Percentiles rank a stretch among this genome's conserved stretches.
Conservation (phyloP, 1,139 yeast species). For the Zygoascus sp. region DNA sequence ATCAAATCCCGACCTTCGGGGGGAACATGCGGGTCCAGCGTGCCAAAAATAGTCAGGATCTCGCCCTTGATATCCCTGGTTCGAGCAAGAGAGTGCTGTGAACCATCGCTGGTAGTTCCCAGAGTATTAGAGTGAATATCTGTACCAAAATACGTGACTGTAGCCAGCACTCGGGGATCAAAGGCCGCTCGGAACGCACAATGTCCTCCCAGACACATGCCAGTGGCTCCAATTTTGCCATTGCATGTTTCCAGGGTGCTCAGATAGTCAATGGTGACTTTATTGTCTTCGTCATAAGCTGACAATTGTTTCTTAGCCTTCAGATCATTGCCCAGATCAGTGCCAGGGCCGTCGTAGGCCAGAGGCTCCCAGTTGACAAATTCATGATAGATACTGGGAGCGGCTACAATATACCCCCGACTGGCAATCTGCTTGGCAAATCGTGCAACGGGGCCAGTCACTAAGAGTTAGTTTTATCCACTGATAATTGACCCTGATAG, state of each 20-base stretch:
- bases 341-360: constrained; percentile 67
- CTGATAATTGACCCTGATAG: too few species aligned
- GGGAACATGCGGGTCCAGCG: constrained; percentile 77
- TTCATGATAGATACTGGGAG: constrained; percentile 77
- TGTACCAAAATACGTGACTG: constrained; percentile 76
- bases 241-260: constrained; percentile 56
- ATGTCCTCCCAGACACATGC: constrained; percentile 87
- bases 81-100: constrained; percentile 50
- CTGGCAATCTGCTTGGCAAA: constrained; percentile 77
- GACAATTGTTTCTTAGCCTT: constrained; percentile 63
- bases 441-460: constrained; percentile 63
- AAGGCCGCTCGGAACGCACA: constrained; percentile 70
- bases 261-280: constrained; percentile 60
- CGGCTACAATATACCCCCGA: constrained; percentile 71
- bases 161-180: constrained; percentile 60
- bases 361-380: constrained; percentile 59
- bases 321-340: constrained; percentile 67
- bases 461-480: neutral
- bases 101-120: constrained; percentile 60
- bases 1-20: constrained; percentile 72
- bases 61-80: constrained; percentile 43
- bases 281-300: constrained; percentile 74
- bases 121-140: constrained; percentile 66
- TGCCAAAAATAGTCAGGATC: constrained; percentile 66
- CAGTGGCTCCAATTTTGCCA: constrained; percentile 75